These are phyloP conservation scores for Acorus calamus DNA, from an alignment of 106 monocot species.

Conservation along the genomic window DNA sequence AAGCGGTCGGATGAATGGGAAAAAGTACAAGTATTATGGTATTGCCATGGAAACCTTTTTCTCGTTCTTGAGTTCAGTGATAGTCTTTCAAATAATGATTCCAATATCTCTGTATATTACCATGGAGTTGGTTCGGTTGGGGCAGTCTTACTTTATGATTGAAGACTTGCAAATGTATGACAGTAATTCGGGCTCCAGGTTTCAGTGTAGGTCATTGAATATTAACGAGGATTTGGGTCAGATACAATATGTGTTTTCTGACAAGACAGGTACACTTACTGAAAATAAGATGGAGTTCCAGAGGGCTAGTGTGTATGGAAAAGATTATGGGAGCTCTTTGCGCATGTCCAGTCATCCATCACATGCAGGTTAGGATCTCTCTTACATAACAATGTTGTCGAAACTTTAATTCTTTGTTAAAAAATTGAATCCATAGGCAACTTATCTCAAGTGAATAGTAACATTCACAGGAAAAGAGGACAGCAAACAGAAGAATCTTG, in stretches of 20 bases:
- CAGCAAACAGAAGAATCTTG: too few relatives aligned
- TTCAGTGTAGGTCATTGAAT: conserved; percentile 96
- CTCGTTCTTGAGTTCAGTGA: conserved; percentile 90
- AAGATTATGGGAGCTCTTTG: conserved; percentile 62
- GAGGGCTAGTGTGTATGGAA: conserved; percentile 82
- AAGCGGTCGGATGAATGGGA: conserved; percentile 51
- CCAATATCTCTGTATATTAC: conserved; percentile 98
- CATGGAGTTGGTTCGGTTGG: conserved; percentile 91
- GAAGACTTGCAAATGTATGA: conserved; percentile 90
- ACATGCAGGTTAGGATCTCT: conserved; percentile 18
- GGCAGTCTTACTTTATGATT: conserved; percentile 98
- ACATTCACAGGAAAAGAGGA: too few relatives aligned
- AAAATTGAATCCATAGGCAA: too few relatives aligned
- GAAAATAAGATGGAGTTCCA: conserved; percentile 97
- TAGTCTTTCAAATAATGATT: conserved; percentile 98
- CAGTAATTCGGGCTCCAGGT: conserved; percentile 69
- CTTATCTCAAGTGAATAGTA: too few relatives aligned
- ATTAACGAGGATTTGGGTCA: conserved; percentile 99
- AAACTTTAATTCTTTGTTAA: too few relatives aligned
- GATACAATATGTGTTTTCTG: conserved; percentile 87
- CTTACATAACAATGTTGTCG: neutral
- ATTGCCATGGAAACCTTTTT: conserved; percentile 84
- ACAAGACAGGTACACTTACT: conserved; percentile 95
- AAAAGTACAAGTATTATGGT: conserved; percentile 79
- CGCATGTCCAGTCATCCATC: conserved; percentile 12